Evolutionary conservation across 129 eudicot species (phyloP), one percentile per base, ranked within the genome.

Genomic region (Dittrichia graveolens): DNA sequence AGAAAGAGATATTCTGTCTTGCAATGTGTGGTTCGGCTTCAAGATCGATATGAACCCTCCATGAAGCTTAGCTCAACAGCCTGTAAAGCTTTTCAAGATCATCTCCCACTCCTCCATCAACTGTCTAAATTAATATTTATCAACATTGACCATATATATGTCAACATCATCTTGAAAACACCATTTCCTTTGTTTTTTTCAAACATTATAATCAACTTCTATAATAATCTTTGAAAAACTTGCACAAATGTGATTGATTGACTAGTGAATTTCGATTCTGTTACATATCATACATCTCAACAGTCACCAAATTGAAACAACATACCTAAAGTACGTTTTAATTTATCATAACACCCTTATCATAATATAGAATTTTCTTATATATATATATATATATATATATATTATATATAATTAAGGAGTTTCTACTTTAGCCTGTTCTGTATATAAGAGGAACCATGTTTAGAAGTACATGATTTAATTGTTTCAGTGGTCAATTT

Each of bases 31-130:
- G 73, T 67, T 61, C 61, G 55, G 12, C 52, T 47, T 73, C 57
- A 73, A 56, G 38, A n/a, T n/a, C n/a, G n/a, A 54, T 59, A 41
- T 54, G 37, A 42, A 75, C 57, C 14, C 43, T 48, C 24, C 45
- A 47, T 66, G 56, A 79, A 44, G 74, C 75, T 73, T 65, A 65
- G 44, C 69, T 34, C 48, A 67, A 79, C 83, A 73, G 79, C 71
- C 83, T 79, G 83, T 79, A 79, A 73, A 79, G 79, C 59, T 47
- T 66, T 67, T 44, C 61, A 34, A 42, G 69, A 67, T 48, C 67
- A 72, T 64, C 19, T 63, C 60, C 37, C 66, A 34, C 62, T 39
- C 31, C 62, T 39, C 31, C 48, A 75, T 11, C 47, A 12, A 49
- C 57, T 41, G 52, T 69, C 58, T 58, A 24, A 12, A 45, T 58